Conservation (phyloP, 23 red algal species). For the Gracilariopsis chorda region DNA sequence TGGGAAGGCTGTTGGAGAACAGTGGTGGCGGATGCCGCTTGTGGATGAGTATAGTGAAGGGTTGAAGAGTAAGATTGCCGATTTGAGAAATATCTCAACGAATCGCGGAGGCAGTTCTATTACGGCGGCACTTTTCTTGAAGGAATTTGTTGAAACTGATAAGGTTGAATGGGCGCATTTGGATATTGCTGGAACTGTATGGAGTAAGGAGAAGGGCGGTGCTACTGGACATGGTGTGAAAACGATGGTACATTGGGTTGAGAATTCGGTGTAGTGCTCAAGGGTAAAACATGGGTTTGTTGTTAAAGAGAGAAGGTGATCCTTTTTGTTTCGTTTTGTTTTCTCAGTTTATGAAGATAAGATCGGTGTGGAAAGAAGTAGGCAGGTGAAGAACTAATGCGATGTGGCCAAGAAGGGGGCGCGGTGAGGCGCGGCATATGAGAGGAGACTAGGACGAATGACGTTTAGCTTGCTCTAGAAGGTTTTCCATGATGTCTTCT, state of each 20-base stretch:
- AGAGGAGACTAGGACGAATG: not conserved
- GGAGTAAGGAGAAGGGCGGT: conserved; percentile 71
- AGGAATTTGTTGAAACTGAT: conserved; percentile 94
- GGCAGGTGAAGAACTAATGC: not conserved
- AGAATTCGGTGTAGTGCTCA: not conserved
- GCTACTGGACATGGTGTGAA: conserved; percentile 89
- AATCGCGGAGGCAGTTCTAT: conserved; percentile 62
- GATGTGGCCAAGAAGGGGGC: no score
- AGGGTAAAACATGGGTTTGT: no score
- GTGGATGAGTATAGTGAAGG: conserved; percentile 81
- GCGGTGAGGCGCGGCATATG: no score
- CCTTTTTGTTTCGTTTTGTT: no score
- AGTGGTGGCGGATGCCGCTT: conserved; percentile 92
- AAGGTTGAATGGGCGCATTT: conserved; percentile 83
- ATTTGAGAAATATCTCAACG: conserved; percentile 95
- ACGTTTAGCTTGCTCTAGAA: conserved; percentile 9
- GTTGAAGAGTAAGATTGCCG: conserved; percentile 93
- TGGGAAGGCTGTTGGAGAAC: conserved; percentile 61
- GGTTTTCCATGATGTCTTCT: conserved; percentile 10
- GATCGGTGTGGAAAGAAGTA: no score
- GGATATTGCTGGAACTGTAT: conserved; percentile 97
- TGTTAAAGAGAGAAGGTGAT: no score
- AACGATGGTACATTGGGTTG: conserved; percentile 77
- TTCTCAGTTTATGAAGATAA: no score
- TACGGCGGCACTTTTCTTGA: conserved; percentile 91